Evolutionary conservation across 2,329 filamentous ascomycete species (phyloP).

Genomic region (Fusarium sp.): DNA sequence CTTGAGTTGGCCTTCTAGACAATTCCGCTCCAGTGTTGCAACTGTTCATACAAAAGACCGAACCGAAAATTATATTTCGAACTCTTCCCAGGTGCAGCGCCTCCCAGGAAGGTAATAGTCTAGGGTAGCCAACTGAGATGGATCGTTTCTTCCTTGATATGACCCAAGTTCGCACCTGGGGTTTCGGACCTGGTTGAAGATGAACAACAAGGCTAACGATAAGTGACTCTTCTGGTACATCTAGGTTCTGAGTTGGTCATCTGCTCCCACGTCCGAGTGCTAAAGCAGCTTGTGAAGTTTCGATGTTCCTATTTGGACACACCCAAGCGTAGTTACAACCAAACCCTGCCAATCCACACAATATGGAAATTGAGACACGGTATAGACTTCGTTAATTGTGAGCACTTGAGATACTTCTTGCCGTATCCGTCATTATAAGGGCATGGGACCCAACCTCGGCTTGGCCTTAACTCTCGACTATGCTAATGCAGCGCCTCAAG

Average conservation of each 20-base stretch:
- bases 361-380: too few relatives aligned
- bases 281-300: not conserved
- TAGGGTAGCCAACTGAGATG: not conserved
- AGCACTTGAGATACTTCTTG: too few relatives aligned
- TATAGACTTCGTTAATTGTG: not conserved
- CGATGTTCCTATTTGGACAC: not conserved
- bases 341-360: not conserved
- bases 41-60: not conserved
- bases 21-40: not conserved
- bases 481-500: not conserved
- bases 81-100: not conserved
- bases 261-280: not conserved
- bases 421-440: not conserved
- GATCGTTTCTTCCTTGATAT: not conserved
- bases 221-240: not conserved
- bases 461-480: not conserved
- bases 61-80: not conserved
- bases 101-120: not conserved
- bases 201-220: not conserved
- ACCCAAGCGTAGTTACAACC: not conserved
- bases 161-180: not conserved
- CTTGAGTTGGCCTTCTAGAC: not conserved
- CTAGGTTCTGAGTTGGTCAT: not conserved
- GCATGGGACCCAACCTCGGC: not conserved
- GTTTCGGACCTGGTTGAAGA: not conserved